Evolutionary conservation across 306 rosid genomes (phyloP), one percentile per base, ranked within the genome.

Genomic region (Dryas octopetala): DNA sequence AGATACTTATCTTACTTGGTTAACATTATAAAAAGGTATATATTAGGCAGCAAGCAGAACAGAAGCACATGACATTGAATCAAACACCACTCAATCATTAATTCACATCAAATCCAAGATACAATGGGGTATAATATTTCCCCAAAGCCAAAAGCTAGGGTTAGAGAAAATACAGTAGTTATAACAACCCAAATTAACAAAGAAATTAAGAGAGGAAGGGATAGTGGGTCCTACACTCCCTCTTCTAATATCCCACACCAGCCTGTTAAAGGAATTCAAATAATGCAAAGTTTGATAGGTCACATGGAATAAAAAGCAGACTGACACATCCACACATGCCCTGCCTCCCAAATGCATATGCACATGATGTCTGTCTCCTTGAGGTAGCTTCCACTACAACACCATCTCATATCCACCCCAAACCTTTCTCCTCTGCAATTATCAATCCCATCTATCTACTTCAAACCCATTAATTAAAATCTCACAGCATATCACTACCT

Each of bases 321-420:
- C 96, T 93, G 93, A 91, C 96, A 91, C 85, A 62, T 75, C 51
- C 81, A 83, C 75, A 85, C 97, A 89, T 89, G 98, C 92, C 85
- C 76, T 91, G 93, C 89, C 83, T 81, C 89, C 93, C 84, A 77
- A 63, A 84, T 85, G 81, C 88, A 88, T 86, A 66, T 81, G 88
- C 91, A 87, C 91, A 86, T 86, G 96, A 70, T 88, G 66, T 83
- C 82, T 89, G 88, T 89, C 90, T 89, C 76, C 89, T 66, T 53
- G 53, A 57, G 62, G 38, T 1, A 81, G 73, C 80, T 76, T 43
- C 62, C 54, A 38, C 11, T 12, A 12, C 59, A 12, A 12, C 43
- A 23, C 40, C 70, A 68, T 71, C 74, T 74, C 74, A 78, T 23
- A 23, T 64, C 72, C 81, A 76, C 58, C 65, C 59, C 60, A 67